Percentiles rank a stretch among this genome's conserved stretches.
Conservation (phyloP, 2,329 filamentous ascomycete species). For the Xylariales sp. region DNA sequence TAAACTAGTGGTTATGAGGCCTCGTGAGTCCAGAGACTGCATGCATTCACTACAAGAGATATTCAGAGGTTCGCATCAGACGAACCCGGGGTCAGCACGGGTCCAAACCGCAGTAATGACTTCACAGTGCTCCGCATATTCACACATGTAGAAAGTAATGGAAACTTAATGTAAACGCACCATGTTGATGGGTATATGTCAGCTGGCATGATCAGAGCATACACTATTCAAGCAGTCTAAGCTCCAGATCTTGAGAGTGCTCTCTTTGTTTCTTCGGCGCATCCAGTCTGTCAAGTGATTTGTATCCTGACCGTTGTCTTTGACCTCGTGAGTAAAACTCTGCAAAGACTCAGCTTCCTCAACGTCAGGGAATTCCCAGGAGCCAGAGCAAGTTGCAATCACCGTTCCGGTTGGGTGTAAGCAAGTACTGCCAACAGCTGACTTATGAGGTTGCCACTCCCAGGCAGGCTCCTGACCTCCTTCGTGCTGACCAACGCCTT, state of each 20-base stretch:
- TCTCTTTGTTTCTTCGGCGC: conserved; percentile 31
- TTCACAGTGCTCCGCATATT: no score
- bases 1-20: no score
- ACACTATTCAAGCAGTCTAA: conserved; percentile 15
- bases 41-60: no score
- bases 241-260: conserved; percentile 43
- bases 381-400: conserved; percentile 51
- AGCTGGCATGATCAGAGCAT: no score
- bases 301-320: conserved; percentile 10
- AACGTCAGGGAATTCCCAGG: conserved; percentile 36
- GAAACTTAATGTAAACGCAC: no score
- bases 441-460: conserved; percentile 39
- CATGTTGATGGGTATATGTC: no score
- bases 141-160: no score
- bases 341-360: no score
- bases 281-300: conserved; percentile 17
- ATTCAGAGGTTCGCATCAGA: no score
- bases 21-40: no score
- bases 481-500: conserved; percentile 44
- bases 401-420: conserved; percentile 53
- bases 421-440: conserved; percentile 44
- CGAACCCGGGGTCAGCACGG: no score
- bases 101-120: no score
- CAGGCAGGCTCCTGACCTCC: conserved; percentile 42
- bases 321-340: conserved; percentile 9